Conservation (phyloP, 805 yeast species). For the Komagataella kurtzmanii region DNA sequence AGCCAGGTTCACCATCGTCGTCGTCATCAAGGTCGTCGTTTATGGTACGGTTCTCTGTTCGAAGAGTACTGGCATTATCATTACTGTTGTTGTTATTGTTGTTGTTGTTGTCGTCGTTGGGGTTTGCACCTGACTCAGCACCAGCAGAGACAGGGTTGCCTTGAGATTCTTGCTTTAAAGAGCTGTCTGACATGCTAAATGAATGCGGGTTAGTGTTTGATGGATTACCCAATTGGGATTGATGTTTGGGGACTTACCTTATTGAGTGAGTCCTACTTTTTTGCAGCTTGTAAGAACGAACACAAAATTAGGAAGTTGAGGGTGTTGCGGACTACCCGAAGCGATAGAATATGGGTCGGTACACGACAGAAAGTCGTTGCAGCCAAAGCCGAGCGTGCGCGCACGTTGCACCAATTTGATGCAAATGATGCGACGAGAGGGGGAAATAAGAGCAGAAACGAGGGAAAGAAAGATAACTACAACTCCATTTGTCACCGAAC, state of each 20-base stretch:
- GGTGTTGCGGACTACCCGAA: neutral
- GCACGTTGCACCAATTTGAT: neutral
- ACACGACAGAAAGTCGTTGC: neutral
- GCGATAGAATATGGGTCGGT: neutral
- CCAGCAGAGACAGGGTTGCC: neutral
- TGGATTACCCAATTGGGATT: neutral
- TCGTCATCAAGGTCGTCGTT: constrained; percentile 27
- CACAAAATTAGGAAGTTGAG: neutral
- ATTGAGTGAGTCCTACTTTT: neutral
- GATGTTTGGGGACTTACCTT: neutral
- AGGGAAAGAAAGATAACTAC: neutral
- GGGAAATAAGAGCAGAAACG: neutral
- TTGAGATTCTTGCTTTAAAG: neutral
- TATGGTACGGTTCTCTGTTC: constrained; percentile 1
- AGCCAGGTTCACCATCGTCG: constrained; percentile 34
- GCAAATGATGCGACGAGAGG: no score
- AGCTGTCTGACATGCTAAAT: neutral
- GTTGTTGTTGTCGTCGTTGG: neutral
- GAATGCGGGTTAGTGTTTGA: neutral
- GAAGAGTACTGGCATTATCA: neutral
- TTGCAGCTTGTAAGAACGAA: neutral
- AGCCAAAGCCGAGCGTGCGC: neutral
- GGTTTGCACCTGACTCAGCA: neutral
- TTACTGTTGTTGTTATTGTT: neutral
- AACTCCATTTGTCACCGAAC: neutral